phyloP scores from a whole-genome alignment of 2,329 filamentous ascomycete genomes.

The Scorias spongiosa region DNA sequence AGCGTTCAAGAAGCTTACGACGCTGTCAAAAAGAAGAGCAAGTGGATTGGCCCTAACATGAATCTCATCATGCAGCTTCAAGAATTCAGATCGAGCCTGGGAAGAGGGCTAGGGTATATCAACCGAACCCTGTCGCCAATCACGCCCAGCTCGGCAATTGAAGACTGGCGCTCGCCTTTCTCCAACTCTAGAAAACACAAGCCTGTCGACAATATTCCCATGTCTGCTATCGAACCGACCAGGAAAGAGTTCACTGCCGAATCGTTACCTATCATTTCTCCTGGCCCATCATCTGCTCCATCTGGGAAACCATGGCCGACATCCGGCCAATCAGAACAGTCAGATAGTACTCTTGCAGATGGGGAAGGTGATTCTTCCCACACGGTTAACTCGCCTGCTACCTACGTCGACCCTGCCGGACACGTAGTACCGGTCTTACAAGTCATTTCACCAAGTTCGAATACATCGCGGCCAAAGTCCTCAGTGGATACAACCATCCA shows the following conservation, averaged over 20 bases:
- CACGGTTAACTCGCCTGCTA: conserved; percentile 37
- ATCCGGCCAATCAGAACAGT: conserved; percentile 23
- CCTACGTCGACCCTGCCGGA: conserved; percentile 23
- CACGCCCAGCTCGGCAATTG: conserved; percentile 18
- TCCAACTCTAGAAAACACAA: conserved; percentile 4
- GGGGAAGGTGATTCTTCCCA: conserved; percentile 1
- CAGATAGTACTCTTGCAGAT: neutral
- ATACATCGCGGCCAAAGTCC: neutral
- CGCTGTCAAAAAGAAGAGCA: conserved; percentile 63
- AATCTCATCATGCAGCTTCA: conserved; percentile 79
- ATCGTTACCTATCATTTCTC: conserved; percentile 21
- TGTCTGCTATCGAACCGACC: conserved; percentile 9
- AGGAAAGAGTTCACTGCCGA: conserved; percentile 4
- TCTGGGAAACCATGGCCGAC: conserved; percentile 46
- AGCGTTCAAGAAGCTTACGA: conserved; percentile 75
- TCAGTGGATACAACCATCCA: neutral
- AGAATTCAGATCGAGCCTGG: conserved; percentile 47
- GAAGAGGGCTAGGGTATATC: conserved; percentile 19
- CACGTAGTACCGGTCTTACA: conserved; percentile 19
- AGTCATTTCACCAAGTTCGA: conserved; percentile 8
- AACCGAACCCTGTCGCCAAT: conserved; percentile 19
- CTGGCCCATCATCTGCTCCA: conserved; percentile 53
- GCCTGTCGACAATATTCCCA: conserved; percentile 5
- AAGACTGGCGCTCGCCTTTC: conserved; percentile 18
- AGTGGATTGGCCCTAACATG: conserved; percentile 87